Evolutionary conservation across 306 rosid species (phyloP).

Genomic region (Nissolia schottii): DNA sequence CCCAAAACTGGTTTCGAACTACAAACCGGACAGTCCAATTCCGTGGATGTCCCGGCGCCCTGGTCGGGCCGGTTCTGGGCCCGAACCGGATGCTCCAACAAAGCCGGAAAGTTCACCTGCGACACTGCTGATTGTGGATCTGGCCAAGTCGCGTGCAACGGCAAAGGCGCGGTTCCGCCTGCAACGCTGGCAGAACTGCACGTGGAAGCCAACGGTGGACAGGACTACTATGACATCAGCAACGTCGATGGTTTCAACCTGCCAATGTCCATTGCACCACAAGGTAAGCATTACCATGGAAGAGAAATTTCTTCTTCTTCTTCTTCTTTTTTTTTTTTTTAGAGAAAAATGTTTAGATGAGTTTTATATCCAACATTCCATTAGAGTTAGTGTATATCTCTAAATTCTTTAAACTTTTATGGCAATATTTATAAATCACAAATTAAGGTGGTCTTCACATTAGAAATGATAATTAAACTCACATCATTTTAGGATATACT

Average conservation of each 20-base stretch:
- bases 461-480: no score
- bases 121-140: constrained; percentile 49
- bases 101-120: constrained; percentile 26
- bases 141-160: constrained; percentile 54
- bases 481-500: no score
- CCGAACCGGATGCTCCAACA: constrained; percentile 43
- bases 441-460: no score
- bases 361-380: no score
- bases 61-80: constrained; percentile 58
- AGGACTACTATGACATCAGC: constrained; percentile 59
- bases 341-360: no score
- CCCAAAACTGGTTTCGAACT: constrained; percentile 26
- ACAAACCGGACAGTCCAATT: neutral
- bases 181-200: constrained; percentile 47
- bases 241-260: constrained; percentile 67
- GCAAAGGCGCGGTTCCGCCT: constrained; percentile 50
- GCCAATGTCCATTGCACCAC: constrained; percentile 42
- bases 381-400: no score
- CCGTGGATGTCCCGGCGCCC: neutral
- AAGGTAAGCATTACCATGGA: no score
- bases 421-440: no score
- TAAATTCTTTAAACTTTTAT: no score
- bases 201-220: constrained; percentile 27
- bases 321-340: no score
- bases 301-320: no score